Evolutionary conservation across 305 asterid species (phyloP), one percentile per base, ranked within the genome.

Genomic region (Fraxinus dipetala): DNA sequence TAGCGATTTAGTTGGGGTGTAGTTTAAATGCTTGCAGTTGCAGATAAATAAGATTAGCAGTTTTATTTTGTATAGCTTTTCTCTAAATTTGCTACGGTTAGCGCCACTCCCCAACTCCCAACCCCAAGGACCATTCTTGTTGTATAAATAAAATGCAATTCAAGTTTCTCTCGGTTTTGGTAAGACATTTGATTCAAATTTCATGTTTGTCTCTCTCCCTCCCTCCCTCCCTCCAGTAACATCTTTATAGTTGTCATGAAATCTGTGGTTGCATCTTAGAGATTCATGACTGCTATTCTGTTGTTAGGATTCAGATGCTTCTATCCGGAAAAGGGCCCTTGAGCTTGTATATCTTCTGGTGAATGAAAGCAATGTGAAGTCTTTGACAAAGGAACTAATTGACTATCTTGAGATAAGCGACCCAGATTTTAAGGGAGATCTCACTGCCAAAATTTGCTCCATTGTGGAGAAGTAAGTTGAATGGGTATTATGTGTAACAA

Each of bases 311-410:
- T 83, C 98, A 83, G 99, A 96, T 89, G 97, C 98, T 88, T 96
- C 99, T 40, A 94, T 96, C 83, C 97, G 98, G 83, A 95, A 96
- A 90, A 91, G 98, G 85, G 99, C 99, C 78, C 94, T 96, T 80
- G 99, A 96, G 85, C 98, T 96, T 84, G 92, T 95, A 32, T 96
- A 93, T 90, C 97, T 96, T 88, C 90, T 96, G 84, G 92, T 90
- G 77, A 96, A 96, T 83, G 97, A 94, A 89, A 92, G 84, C 90
- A 96, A 96, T 75, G 98, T 93, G 81, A 92, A 91, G 88, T 85
- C 96, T 82, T 86, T 96, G 95, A 89, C 96, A 38, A 95, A 95
- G 86, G 99, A 96, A 84, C 93, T 96, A 76, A 85, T 93, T 86
- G 99, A 96, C 77, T 93, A 94, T 87, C 95, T 96, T 83, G 95